Evolutionary conservation across 1,139 yeast species (phyloP), one percentile per base, ranked within the genome.

Genomic region (Yamadazyma spencermartinsiae): DNA sequence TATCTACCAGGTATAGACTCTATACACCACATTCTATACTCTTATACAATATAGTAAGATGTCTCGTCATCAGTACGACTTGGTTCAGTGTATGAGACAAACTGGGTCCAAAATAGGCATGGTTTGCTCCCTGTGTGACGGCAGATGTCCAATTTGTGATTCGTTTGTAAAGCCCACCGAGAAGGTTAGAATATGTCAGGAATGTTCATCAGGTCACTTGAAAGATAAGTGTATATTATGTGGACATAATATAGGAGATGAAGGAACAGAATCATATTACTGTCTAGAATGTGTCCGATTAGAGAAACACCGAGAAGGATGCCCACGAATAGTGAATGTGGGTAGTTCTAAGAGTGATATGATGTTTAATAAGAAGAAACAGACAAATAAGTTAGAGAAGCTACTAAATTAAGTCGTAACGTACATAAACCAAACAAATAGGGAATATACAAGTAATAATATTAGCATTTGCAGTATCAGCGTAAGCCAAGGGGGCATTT

Each of bases 31-130:
- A n/a, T n/a, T n/a, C n/a, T n/a, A n/a, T n/a, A n/a, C n/a, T n/a
- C n/a, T n/a, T n/a, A n/a, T n/a, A n/a, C n/a, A n/a, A n/a, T n/a
- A n/a, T n/a, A n/a, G n/a, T 14, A 11, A 11, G 16, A 89, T 89
- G 97, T 87, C 96, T 3, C 81, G 95, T 42, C 96, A 89, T 60
- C 96, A 89, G 58, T 82, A 84, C 43, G 98, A 90, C 58, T 72
- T 90, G 25, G 78, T 86, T 3, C 82, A 85, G 67, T 90, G 98
- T 58, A 70, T 86, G 75, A 86, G 85, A 55, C 95, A 81, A 52
- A 89, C 96, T 2, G 97, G 98, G 1, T 74, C 80, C 0, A 61
- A 67, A 23, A 60, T 78, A 5, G 97, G 96, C 0, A 64, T 72
- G 40, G 70, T 90, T 7, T 90, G 98, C 55, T 80, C 79, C 28